These are phyloP conservation scores for Globisporangium iwayamae DNA, from an alignment of 352 stramenopile genomes.

Conservation along the genomic window DNA sequence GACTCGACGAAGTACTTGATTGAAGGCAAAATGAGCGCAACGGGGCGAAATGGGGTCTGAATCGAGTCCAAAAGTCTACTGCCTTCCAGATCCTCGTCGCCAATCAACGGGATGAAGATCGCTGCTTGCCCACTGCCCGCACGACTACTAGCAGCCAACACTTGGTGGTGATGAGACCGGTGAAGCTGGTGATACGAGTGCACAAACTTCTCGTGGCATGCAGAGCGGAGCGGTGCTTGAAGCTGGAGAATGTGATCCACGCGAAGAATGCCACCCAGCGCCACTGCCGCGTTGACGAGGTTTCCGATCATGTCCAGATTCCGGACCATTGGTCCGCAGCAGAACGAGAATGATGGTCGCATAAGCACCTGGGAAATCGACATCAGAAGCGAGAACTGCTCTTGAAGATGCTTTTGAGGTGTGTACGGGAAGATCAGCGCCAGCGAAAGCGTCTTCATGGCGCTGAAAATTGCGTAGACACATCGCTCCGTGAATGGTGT, in stretches of 20 bases:
- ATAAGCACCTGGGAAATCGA: slow-evolving; percentile 30
- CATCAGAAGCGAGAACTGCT: slow-evolving; percentile 17
- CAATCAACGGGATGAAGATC: slow-evolving; percentile 29
- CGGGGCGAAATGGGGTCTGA: slow-evolving; percentile 26
- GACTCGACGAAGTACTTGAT: slow-evolving; percentile 28
- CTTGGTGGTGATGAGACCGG: neutral
- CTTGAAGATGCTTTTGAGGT: neutral
- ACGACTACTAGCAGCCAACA: neutral
- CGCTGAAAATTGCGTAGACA: slow-evolving; percentile 41
- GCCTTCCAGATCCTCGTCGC: neutral
- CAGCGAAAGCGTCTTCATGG: slow-evolving; percentile 28
- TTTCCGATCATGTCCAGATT: slow-evolving; percentile 5
- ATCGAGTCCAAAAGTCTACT: slow-evolving; percentile 27
- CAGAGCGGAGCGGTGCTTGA: neutral
- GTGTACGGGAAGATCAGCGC: slow-evolving; percentile 27
- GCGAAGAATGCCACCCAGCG: slow-evolving; percentile 7
- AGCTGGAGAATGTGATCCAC: slow-evolving; percentile 7
- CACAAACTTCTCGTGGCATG: slow-evolving; percentile 7
- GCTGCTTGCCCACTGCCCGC: slow-evolving; percentile 1
- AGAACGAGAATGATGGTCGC: slow-evolving; percentile 10
- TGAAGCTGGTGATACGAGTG: slow-evolving; percentile 3
- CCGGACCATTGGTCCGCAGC: neutral
- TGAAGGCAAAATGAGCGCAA: slow-evolving; percentile 22
- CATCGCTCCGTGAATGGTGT: slow-evolving; percentile 53
- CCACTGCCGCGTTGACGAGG: neutral